Evolutionary conservation across 345 rosid genomes (phyloP).

Genomic region (Eucalyptus leucophloia): DNA sequence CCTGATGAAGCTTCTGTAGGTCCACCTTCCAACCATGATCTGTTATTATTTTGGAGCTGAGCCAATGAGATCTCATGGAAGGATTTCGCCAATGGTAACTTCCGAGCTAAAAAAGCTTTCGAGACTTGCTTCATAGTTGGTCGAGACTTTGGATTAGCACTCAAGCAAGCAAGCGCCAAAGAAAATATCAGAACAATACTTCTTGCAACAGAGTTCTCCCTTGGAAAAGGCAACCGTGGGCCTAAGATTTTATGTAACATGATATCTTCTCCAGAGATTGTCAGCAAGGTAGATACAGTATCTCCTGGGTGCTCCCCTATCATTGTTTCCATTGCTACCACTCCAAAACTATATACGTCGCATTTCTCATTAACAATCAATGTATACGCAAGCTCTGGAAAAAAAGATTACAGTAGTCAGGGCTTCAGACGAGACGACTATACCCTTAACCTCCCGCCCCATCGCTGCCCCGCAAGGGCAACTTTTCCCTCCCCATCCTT

Average conservation of each 20-base stretch:
- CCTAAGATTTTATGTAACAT: background rate
- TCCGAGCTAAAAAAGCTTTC: background rate
- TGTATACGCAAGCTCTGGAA: conserved; percentile 11
- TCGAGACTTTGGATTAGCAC: background rate
- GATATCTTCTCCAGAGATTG: background rate
- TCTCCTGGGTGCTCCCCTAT: conserved; percentile 8
- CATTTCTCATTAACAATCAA: conserved; percentile 3
- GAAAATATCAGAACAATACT: background rate
- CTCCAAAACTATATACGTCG: conserved; percentile 12
- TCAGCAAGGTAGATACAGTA: background rate
- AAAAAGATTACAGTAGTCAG: background rate
- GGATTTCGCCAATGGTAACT: background rate
- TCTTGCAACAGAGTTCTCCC: background rate
- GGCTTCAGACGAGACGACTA: rapidly evolving
- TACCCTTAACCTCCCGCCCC: background rate
- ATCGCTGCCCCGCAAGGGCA: background rate
- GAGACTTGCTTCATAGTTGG: background rate
- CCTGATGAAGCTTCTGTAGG: background rate
- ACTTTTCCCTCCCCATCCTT: background rate
- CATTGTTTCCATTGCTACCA: background rate
- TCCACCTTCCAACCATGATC: background rate
- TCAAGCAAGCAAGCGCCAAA: conserved; percentile 1
- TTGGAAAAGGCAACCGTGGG: background rate
- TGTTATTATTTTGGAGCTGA: background rate
- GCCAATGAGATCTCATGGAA: background rate